Evolutionary conservation across 2,329 filamentous ascomycete genomes (phyloP), one percentile per base, ranked within the genome.

Genomic region (Fusarium armeniacum): DNA sequence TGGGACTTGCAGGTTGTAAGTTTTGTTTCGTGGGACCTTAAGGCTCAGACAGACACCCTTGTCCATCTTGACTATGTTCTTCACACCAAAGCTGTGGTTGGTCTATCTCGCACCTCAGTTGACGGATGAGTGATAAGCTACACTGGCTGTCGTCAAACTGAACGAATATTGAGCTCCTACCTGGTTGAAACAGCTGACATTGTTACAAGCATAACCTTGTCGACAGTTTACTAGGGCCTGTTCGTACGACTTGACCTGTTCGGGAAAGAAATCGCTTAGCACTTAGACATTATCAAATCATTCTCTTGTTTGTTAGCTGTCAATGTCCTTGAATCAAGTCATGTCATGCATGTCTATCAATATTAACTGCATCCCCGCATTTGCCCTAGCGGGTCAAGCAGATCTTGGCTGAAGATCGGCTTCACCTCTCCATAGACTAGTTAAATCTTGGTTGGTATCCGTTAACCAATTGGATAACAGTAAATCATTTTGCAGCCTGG

Each of bases 31-130:
- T 49, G 26, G 20, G 16, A 54, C 38, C n/a, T 33, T 26, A 62
- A 65, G 65, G 59, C 69, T 65, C 36, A 50, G 43, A 58, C 43
- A 50, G 40, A 53, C 45, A 73, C 69, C 73, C 73, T 75, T 71
- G 73, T 74, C 59, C 58, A 49, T 62, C 54, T 53, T 26, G 62
- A 62, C 46, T 54, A 51, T 57, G 66, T 62, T 75, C 61, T 74
- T 75, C 71, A 69, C 73, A 75, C 71, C 69, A 58, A 62, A 44
- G 3, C 28, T 47, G 20, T 72, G 60, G 69, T 71, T 71, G 71
- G 72, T 36, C 52, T 51, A 55, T 50, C 58, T 59, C 52, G 58
- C 58, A 53, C 53, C 63, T 49, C 18, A 51, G 46, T 59, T 30
- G 65, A 65, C 45, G 13, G 43, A 26, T 36, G 18, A 43, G 16